Evolutionary conservation across 2,329 filamentous ascomycete species (phyloP), one percentile per base, ranked within the genome.

Genomic region (Cordyceps fumosorosea): DNA sequence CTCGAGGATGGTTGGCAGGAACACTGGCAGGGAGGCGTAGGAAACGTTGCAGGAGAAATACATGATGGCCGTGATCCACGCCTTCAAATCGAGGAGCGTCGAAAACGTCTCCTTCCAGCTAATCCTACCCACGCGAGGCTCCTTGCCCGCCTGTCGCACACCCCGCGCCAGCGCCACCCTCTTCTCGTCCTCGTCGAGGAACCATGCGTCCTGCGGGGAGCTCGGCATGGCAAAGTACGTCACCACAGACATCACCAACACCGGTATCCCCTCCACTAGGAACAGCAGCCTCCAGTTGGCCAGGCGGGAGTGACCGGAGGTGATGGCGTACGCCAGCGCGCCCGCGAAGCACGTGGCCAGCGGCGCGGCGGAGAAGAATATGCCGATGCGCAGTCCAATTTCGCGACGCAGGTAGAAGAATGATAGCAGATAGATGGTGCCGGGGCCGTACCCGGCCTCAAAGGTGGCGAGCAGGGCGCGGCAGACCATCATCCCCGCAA

Each of bases 1-100:
- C 29, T 71, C 40, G 11, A 78, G 66, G 51, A 78, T 77, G 6
- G 75, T 77, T 0, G 76, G 76, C 1, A 78, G 69, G 53, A 76
- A 78, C 22, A 74, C 74, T 3, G 76, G 74, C 3, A 78, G 67
- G 1, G 69, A 72, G 0, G 75, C 73, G 60, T 77, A 78, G 20
- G 72, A 70, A 61, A 67, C 70, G 60, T 75, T 75, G 65, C 73
- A 74, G 63, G 72, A 73, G 62, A 77, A 77, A 62, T 76, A 72
- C 20, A 78, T 77, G 1, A 67, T 29, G 0, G 62, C 63, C 1
- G 65, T 66, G 32, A 67, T 54, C 66, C 66, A 67, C 18, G 65
- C 64, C 24, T 69, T 69, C 64, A 75, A 73, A 63, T 77, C 76
- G 2, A 64, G 53, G 11, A 77, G 63, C 0, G 71, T 73, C 8